Evolutionary conservation across 2,329 filamentous ascomycete genomes (phyloP).

Genomic region (Colletotrichum paranaense): DNA sequence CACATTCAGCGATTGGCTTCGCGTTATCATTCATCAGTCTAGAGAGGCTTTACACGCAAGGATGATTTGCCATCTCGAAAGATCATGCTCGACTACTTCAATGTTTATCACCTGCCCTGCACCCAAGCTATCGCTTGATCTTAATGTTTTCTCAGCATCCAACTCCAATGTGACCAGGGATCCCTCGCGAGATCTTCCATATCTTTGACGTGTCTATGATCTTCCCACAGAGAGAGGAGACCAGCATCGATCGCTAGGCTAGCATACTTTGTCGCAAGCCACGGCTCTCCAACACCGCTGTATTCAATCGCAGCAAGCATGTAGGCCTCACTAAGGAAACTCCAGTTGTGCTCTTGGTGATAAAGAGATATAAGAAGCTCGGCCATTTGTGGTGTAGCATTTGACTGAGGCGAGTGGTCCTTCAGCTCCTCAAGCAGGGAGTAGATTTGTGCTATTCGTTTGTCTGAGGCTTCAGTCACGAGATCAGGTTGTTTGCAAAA

Average conservation of each 20-base stretch:
- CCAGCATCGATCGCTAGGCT: constrained; percentile 50
- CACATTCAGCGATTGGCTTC: too few relatives aligned
- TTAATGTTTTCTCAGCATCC: constrained; percentile 48
- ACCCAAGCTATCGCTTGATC: constrained; percentile 33
- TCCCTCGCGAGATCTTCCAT: constrained; percentile 48
- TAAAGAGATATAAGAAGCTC: constrained; percentile 52
- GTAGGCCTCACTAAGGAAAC: constrained; percentile 48
- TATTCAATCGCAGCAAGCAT: constrained; percentile 51
- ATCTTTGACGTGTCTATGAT: constrained; percentile 45
- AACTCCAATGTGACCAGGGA: constrained; percentile 53
- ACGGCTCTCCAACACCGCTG: constrained; percentile 52
- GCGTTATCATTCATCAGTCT: too few relatives aligned
- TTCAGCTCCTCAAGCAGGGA: constrained; percentile 44
- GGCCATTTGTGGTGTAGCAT: constrained; percentile 50
- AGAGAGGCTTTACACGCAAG: too few relatives aligned
- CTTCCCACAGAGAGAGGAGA: constrained; percentile 36
- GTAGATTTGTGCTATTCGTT: constrained; percentile 49
- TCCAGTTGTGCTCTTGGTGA: constrained; percentile 52
- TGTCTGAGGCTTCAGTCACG: constrained; percentile 48
- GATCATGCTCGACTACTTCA: too few relatives aligned
- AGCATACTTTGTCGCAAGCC: constrained; percentile 52
- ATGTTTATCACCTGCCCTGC: not conserved
- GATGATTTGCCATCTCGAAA: too few relatives aligned
- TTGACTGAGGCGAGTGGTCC: constrained; percentile 43
- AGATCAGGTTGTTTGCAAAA: constrained; percentile 45